Percentiles rank a stretch among this genome's conserved stretches.
These are phyloP conservation scores for Lactifluus subvellereus DNA, from an alignment of 768 basidiomycete species.

Conservation along the genomic window DNA sequence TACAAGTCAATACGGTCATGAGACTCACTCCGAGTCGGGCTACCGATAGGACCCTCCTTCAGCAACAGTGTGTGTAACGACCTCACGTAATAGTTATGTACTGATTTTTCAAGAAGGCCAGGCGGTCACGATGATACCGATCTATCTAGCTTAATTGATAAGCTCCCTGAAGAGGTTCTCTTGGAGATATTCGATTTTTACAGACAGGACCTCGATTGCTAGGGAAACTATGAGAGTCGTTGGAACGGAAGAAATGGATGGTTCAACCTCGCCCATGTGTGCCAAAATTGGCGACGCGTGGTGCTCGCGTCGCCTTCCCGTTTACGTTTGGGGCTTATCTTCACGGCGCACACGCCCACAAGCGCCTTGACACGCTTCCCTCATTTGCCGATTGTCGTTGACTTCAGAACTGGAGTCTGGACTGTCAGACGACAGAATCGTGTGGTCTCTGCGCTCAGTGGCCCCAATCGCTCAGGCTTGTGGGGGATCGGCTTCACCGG, in stretches of 20 bases:
- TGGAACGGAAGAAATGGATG: not conserved
- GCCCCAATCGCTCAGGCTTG: not conserved
- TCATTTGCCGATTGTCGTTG: not conserved
- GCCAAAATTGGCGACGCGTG: not conserved
- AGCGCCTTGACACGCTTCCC: not conserved
- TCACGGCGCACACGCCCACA: not conserved
- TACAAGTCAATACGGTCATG: no score
- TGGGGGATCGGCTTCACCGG: not conserved
- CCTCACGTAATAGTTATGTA: no score
- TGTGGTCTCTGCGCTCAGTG: not conserved
- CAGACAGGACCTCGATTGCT: not conserved
- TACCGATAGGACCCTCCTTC: no score
- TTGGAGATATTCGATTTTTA: not conserved
- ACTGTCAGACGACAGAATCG: no score
- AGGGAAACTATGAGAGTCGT: not conserved
- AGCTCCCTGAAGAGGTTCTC: not conserved
- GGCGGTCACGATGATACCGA: not conserved
- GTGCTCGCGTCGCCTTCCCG: not conserved
- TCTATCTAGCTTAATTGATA: conserved; percentile 16
- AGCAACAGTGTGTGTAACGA: no score
- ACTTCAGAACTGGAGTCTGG: not conserved
- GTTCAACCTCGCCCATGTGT: not conserved
- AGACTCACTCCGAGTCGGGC: no score
- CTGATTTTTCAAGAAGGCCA: no score
- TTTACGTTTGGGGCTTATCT: not conserved